Percentiles rank a stretch among this genome's conserved stretches.
Conservation (phyloP, 2,329 filamentous ascomycete genomes). For the Verticillium nonalfalfae region DNA sequence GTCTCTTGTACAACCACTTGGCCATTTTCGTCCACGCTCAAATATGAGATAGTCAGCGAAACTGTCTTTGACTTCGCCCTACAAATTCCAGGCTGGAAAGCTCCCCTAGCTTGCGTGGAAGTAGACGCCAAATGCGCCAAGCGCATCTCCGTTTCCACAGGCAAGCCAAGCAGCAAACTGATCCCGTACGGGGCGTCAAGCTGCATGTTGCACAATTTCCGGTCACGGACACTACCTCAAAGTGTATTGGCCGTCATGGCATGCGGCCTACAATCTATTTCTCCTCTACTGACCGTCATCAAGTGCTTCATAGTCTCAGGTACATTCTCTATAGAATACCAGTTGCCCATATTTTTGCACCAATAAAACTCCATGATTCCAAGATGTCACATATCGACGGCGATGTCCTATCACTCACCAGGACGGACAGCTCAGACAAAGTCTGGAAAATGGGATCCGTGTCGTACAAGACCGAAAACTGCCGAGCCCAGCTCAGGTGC, state of each 20-base stretch:
- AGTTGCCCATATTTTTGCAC: too few relatives aligned
- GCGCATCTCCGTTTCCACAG: neutral
- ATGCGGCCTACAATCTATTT: too few relatives aligned
- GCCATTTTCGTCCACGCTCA: slow-evolving; percentile 21
- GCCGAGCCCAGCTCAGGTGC: neutral
- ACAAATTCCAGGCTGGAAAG: slow-evolving; percentile 15
- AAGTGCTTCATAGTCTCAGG: too few relatives aligned
- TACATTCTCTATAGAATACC: too few relatives aligned
- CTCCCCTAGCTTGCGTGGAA: neutral
- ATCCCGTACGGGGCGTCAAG: slow-evolving; percentile 40
- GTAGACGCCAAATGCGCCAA: neutral
- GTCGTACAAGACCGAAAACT: neutral
- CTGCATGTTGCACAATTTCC: slow-evolving; percentile 38
- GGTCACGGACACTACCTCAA: neutral
- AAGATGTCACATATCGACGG: too few relatives aligned
- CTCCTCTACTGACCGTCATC: too few relatives aligned
- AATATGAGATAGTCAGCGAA: slow-evolving; percentile 17
- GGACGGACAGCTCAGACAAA: too few relatives aligned
- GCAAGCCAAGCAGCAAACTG: slow-evolving; percentile 20
- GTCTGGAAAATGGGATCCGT: too few relatives aligned
- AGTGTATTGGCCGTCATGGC: too few relatives aligned
- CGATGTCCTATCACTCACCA: too few relatives aligned
- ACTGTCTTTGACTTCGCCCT: slow-evolving; percentile 15
- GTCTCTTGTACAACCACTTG: slow-evolving; percentile 40
- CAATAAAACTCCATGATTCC: too few relatives aligned